phyloP scores from a whole-genome alignment of 2,329 filamentous ascomycete species.

The Trichocomaceae sp. region DNA sequence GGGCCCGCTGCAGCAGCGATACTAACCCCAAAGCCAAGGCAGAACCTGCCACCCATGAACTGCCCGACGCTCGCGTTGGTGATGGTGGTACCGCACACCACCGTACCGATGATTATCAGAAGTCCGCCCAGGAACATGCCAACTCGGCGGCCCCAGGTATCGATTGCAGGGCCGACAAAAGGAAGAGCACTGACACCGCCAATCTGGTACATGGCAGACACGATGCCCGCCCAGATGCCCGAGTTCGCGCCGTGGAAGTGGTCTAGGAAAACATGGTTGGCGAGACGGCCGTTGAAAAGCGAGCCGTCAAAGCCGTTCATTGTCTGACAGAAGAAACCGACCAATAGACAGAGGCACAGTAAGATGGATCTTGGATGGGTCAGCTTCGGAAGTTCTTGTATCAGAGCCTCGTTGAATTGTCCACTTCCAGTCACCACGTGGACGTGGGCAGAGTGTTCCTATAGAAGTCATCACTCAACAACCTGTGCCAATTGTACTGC shows the following conservation, averaged over 20 bases:
- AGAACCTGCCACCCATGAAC: slow-evolving; percentile 53
- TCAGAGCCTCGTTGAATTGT: too few relatives aligned
- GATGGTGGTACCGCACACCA: slow-evolving; percentile 39
- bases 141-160: slow-evolving; percentile 47
- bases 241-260: slow-evolving; percentile 38
- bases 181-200: slow-evolving; percentile 41
- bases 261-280: slow-evolving; percentile 41
- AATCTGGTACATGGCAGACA: slow-evolving; percentile 45
- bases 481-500: too few relatives aligned
- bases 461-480: too few relatives aligned
- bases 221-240: slow-evolving; percentile 41
- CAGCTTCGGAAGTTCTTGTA: too few relatives aligned
- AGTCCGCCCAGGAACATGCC: slow-evolving; percentile 52
- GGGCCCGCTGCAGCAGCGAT: slow-evolving; percentile 53
- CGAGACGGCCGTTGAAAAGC: slow-evolving; percentile 48
- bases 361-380: too few relatives aligned
- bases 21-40: slow-evolving; percentile 55
- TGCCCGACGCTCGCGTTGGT: slow-evolving; percentile 31
- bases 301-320: slow-evolving; percentile 56
- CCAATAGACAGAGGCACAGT: slow-evolving; percentile 7
- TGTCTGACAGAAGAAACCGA: slow-evolving; percentile 43
- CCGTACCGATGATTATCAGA: slow-evolving; percentile 48
- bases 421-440: too few relatives aligned
- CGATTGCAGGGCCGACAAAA: slow-evolving; percentile 41
- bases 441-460: too few relatives aligned